Evolutionary conservation across 352 stramenopile genomes (phyloP), one percentile per base, ranked within the genome.

Genomic region (Phytopythium vexans): DNA sequence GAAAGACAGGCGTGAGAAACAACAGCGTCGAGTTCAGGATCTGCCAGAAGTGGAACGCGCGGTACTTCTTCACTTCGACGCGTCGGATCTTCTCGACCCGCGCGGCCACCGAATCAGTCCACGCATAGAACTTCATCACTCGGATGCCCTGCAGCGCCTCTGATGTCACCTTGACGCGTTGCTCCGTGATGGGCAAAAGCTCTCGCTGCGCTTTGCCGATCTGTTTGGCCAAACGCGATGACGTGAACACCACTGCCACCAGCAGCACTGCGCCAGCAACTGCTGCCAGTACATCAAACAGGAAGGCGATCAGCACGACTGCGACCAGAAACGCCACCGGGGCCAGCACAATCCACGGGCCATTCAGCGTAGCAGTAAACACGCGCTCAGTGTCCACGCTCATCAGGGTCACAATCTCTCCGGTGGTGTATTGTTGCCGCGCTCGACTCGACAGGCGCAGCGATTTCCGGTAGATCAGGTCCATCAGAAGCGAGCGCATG

Each of bases 101-200:
- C 2, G 52, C 52, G 14, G 52, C 41, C 6, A 87, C 59, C 2
- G 72, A 74, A 32, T 68, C 54, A 52, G 88, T 77, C 88, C 87
- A 97, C 21, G 78, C 82, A 49, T 96, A 95, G 64, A 97, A 88
- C 53, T 97, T 97, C 36, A 96, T 81, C 48, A 89, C 85, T 46
- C 89, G 72, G 51, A 98, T 95, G 8, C 92, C 94, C 15, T 88
- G 66, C 4, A 98, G 74, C 15, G 95, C 84, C 68, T 98, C 94
- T 52, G 94, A 96, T n/a, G 94, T 94, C 52, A 97, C 82, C 57
- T 97, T 95, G 14, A 98, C 88, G 14, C 95, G 80, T 16, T 90
- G 70, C 16, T 70, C 72, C 0, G 76, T 64, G 48, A 88, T 64
- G 9, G 49, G 35, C 2, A 84, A 55, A 11, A 86, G 70, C 12